Evolutionary conservation across 2,329 filamentous ascomycete species (phyloP), one percentile per base, ranked within the genome.

Genomic region (Sporothrix dimorphospora): DNA sequence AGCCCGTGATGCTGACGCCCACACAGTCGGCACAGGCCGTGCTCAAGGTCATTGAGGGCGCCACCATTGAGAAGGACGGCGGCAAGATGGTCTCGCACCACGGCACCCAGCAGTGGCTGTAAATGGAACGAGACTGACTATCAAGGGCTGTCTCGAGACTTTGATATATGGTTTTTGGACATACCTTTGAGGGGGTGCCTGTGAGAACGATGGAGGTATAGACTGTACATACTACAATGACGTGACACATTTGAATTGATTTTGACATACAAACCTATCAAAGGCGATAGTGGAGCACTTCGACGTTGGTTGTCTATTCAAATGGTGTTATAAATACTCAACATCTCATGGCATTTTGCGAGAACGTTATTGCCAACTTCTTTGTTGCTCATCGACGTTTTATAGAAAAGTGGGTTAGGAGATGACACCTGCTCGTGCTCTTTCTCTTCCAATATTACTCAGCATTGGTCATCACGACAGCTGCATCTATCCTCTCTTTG

Each of bases 21-120:
- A 78, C 82, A 49, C 77, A 82, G 7, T 81, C 84, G 1, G 77
- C 79, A 1, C 75, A 72, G 12, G 73, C 71, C 0, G 76, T 85
- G 7, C 70, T 81, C 53, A 76, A 79, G 3, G 80, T 85, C 34
- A 74, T 80, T 0, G 38, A 76, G 3, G 80, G 79, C 16, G 78
- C 81, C 1, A 86, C 81, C 38, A 77, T 88, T 9, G 82, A 84
- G 63, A 80, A 83, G 0, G 75, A 84, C 75, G 86, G 81, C 1
- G 88, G 88, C 2, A 77, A 79, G 0, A 88, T 87, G 75, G 74
- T 90, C 0, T 87, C 86, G 38, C 87, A 90, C 47, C 76, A 82
- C 71, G 86, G 87, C 3, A 86, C 81, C 74, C 84, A 86, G 78
- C 81, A 84, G 70, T 89, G 86, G 86, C 59, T 88, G 9, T 88